Conservation (phyloP, 257 asterid species). For the Leptodermis oblonga region DNA sequence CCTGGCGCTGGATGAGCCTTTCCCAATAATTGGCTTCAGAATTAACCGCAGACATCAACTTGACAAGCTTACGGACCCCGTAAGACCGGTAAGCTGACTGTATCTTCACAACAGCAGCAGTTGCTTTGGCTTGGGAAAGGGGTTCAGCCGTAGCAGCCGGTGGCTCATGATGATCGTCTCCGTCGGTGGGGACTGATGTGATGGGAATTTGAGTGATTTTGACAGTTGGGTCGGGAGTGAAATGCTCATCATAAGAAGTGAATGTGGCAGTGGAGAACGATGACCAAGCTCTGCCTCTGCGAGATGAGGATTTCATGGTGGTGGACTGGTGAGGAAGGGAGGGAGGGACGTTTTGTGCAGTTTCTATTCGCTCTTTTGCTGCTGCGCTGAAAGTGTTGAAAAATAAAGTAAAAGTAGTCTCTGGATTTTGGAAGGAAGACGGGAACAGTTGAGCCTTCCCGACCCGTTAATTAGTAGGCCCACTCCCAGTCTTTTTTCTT, state of each 20-base stretch:
- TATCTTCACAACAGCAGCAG: slow-evolving; percentile 54
- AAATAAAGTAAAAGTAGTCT: no score
- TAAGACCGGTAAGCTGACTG: slow-evolving; percentile 73
- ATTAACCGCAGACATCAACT: slow-evolving; percentile 65
- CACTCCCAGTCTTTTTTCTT: not conserved
- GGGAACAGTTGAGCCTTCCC: not conserved
- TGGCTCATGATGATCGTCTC: not conserved
- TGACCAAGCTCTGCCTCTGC: slow-evolving; percentile 20
- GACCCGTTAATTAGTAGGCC: slow-evolving; percentile 2
- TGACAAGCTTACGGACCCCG: slow-evolving; percentile 51
- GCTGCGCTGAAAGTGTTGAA: no score
- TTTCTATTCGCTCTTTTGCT: not conserved
- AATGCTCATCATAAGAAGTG: slow-evolving; percentile 32
- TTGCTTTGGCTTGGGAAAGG: slow-evolving; percentile 20
- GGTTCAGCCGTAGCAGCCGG: slow-evolving; percentile 13
- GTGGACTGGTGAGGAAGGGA: not conserved
- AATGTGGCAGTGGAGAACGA: slow-evolving; percentile 37
- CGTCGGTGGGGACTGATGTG: slow-evolving; percentile 26
- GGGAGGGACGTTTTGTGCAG: not conserved
- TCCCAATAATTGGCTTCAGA: slow-evolving; percentile 70
- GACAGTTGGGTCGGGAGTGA: slow-evolving; percentile 27
- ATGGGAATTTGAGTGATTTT: slow-evolving; percentile 35
- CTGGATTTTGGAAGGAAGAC: no score
- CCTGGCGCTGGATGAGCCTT: slow-evolving; percentile 82
- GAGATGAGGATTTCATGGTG: slow-evolving; percentile 33